These are phyloP conservation scores for Diaporthe sp. DNA, from an alignment of 2,329 filamentous ascomycete genomes.

Conservation along the genomic window DNA sequence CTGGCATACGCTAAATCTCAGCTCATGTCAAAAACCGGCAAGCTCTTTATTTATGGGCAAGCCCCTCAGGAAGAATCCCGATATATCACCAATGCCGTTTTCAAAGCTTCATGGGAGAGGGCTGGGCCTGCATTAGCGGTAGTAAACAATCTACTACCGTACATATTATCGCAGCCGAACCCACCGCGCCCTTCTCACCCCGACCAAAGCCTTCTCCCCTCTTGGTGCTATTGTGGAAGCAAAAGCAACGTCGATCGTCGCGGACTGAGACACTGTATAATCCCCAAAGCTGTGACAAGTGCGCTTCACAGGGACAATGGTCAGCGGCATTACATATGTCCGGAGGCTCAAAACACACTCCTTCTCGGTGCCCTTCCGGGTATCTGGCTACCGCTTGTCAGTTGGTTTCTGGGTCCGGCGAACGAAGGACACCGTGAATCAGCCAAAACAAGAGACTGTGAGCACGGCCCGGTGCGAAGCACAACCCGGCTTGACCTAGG, in stretches of 20 bases:
- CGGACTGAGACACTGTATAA: background rate
- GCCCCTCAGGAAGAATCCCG: background rate
- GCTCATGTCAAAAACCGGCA: background rate
- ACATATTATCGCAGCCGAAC: background rate
- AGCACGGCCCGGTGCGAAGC: background rate
- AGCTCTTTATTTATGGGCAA: background rate
- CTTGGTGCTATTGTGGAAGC: background rate
- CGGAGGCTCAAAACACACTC: background rate
- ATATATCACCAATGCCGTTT: background rate
- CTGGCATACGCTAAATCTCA: background rate
- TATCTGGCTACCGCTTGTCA: background rate
- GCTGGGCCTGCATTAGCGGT: slow-evolving; percentile 6
- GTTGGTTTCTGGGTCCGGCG: background rate
- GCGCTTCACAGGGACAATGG: background rate
- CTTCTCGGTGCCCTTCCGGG: background rate
- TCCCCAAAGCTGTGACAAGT: too few species aligned
- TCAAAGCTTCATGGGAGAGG: background rate
- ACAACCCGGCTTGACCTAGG: background rate
- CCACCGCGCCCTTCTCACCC: background rate
- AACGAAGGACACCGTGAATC: background rate
- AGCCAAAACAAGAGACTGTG: background rate
- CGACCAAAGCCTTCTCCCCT: background rate
- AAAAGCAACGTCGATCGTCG: background rate
- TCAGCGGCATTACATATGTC: background rate
- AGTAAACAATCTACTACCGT: background rate